phyloP scores from a whole-genome alignment of 768 basidiomycete species.

The Phylloporus sp. region DNA sequence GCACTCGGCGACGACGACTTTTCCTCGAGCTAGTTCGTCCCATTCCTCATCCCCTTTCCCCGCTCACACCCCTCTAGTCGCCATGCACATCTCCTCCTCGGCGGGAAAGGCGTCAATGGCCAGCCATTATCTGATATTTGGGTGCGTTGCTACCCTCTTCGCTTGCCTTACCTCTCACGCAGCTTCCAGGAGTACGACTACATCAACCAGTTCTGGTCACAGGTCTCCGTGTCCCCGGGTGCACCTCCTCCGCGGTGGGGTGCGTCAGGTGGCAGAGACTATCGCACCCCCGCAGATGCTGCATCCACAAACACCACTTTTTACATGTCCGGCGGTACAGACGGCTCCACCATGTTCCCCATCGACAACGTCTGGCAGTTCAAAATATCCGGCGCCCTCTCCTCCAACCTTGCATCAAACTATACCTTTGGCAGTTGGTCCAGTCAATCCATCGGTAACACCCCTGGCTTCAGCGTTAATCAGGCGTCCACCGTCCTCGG shows the following conservation, averaged over 20 bases:
- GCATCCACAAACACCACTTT: conserved; percentile 61
- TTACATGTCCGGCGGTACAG: conserved; percentile 68
- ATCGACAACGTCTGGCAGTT: conserved; percentile 72
- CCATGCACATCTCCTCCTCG: conserved; percentile 68
- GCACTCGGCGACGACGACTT: conserved; percentile 65
- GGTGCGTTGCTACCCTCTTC: conserved; percentile 42
- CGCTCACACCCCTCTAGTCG: conserved; percentile 45
- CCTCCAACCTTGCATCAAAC: conserved; percentile 56
- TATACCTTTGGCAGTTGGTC: conserved; percentile 58
- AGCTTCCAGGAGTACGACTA: conserved; percentile 70
- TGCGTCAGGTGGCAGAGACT: conserved; percentile 72
- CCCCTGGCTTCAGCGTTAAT: conserved; percentile 34
- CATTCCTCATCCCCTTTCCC: conserved; percentile 6
- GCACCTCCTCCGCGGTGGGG: conserved; percentile 65
- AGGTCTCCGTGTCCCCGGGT: conserved; percentile 48
- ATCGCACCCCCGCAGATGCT: conserved; percentile 33
- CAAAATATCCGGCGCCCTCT: conserved; percentile 63
- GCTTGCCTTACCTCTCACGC: conserved; percentile 4
- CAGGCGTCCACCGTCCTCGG: conserved; percentile 59
- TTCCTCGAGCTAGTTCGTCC: conserved; percentile 77
- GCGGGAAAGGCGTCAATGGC: conserved; percentile 57
- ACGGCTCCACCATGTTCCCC: conserved; percentile 41
- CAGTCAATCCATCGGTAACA: conserved; percentile 36
- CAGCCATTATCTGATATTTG: conserved; percentile 64
- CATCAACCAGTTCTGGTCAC: conserved; percentile 70